phyloP scores from a whole-genome alignment of 441 rosid species.

The Populus hybrid region DNA sequence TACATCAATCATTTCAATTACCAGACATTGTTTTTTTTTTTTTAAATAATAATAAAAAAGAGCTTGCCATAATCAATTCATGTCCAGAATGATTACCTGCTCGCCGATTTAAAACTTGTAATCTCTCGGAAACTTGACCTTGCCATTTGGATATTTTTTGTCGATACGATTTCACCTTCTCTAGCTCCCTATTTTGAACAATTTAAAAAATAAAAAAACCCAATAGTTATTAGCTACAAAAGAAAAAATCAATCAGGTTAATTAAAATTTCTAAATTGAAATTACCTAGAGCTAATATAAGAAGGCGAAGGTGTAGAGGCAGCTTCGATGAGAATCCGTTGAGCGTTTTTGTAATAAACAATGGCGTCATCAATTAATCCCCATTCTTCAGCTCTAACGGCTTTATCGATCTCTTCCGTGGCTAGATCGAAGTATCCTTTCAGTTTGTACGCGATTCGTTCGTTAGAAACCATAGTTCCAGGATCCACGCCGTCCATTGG shows the following conservation, averaged over 20 bases:
- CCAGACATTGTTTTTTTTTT: not conserved
- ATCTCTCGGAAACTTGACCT: constrained; percentile 74
- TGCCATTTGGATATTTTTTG: constrained; percentile 91
- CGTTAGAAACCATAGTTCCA: constrained; percentile 44
- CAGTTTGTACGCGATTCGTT: constrained; percentile 78
- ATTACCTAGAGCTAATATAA: constrained; percentile 59
- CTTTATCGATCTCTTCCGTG: constrained; percentile 71
- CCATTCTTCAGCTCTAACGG: constrained; percentile 87
- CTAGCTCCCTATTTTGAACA: constrained; percentile 53
- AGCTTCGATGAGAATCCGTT: constrained; percentile 62
- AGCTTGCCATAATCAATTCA: not conserved
- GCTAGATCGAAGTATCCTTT: constrained; percentile 88
- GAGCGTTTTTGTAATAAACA: constrained; percentile 70
- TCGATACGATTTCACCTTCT: constrained; percentile 74
- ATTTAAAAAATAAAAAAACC: not conserved
- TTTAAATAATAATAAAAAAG: not conserved
- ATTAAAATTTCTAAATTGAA: not conserved
- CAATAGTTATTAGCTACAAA: not conserved
- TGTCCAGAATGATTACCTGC: constrained; percentile 33
- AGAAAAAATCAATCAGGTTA: not conserved
- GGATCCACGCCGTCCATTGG: constrained; percentile 46
- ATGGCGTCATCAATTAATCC: constrained; percentile 74
- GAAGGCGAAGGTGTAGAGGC: constrained; percentile 65
- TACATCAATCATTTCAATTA: not conserved
- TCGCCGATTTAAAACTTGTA: constrained; percentile 57